Conservation (phyloP, 2,329 filamentous ascomycete species). For the Talaromyces amestolkiae region DNA sequence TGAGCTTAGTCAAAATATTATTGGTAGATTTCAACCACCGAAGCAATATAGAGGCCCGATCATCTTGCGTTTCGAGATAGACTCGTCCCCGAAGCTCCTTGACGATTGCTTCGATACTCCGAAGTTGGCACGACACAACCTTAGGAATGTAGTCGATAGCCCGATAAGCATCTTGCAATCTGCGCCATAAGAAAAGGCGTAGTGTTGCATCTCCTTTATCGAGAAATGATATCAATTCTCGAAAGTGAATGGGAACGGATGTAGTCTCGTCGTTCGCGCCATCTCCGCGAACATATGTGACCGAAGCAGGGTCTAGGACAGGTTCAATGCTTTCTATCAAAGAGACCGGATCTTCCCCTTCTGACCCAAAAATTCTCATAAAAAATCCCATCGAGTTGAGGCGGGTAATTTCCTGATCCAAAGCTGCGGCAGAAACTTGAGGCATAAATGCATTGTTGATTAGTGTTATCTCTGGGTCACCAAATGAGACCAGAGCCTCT, state of each 20-base stretch:
- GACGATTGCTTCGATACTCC: conserved; percentile 80
- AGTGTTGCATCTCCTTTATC: conserved; percentile 77
- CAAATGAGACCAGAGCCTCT: conserved; percentile 49
- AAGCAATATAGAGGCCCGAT: conserved; percentile 69
- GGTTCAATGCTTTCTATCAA: conserved; percentile 92
- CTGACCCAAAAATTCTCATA: conserved; percentile 79
- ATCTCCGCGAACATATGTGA: conserved; percentile 29
- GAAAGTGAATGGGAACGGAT: conserved; percentile 53
- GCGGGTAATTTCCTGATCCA: conserved; percentile 87
- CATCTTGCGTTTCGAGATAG: conserved; percentile 54
- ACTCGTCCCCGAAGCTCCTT: conserved; percentile 63
- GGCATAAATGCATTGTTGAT: conserved; percentile 87
- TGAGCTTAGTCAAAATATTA: conserved; percentile 67
- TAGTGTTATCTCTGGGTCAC: conserved; percentile 57
- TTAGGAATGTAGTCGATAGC: conserved; percentile 83
- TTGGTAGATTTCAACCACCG: conserved; percentile 77
- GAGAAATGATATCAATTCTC: conserved; percentile 83
- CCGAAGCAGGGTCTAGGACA: conserved; percentile 67
- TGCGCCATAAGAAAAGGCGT: conserved; percentile 83
- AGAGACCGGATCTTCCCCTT: conserved; percentile 73
- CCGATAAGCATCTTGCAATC: conserved; percentile 84
- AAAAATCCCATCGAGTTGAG: conserved; percentile 97
- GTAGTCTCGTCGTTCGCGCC: conserved; percentile 22
- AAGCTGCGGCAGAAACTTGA: conserved; percentile 75
- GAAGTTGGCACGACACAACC: conserved; percentile 80